Base-by-base conservation (phyloP, 2,329 filamentous ascomycete species). In the Fusarium robinianum region DNA sequence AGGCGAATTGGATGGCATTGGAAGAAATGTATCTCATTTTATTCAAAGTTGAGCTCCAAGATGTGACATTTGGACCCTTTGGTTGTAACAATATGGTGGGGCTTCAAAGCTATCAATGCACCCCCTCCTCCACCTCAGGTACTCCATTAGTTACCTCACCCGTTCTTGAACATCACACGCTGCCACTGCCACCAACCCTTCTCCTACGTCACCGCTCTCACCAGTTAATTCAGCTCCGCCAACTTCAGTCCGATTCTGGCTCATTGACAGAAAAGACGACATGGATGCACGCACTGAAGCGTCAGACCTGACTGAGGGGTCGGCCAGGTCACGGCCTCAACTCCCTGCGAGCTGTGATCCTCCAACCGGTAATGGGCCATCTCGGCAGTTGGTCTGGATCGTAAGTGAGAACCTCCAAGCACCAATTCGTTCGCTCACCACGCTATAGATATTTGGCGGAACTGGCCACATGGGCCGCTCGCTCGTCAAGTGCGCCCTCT, bases 381-480 rank as follows among this genome's bases (percentile, higher is more conserved):
- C 81, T 3, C 86, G 84, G 65, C 87, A 86, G 65, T 80, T 90
- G 51, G 85, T 92, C 72, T 97, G 92, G 92, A 83, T 97, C 64
- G 89, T 94, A 76, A 23, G 35, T 46, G 32, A 18, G 21, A 14
- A 15, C 29, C 10, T 41, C 11, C 23, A 29, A 26, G 35, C 41
- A 37, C 23, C 10, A 15, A 21, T 39, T 41, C 11, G 23, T 15
- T n/a, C 17, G 12, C 44, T 51, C 17, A 57, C 40, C 8, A 25
- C 25, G 18, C 12, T 30, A 26, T 48, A 90, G 89, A 77, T 97
- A 41, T 99, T 96, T 69, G 94, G 94, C 34, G 91, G 90, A 34
- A 96, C 91, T n/a, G 94, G 94, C 42, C 94, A 99, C 63, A 95
- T 97, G 78, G 94, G 94, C 46, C 85, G 90, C 38, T 95, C 88